Conservation (phyloP, 495 filamentous ascomycete genomes). For the Penicillium bovifimosum region DNA sequence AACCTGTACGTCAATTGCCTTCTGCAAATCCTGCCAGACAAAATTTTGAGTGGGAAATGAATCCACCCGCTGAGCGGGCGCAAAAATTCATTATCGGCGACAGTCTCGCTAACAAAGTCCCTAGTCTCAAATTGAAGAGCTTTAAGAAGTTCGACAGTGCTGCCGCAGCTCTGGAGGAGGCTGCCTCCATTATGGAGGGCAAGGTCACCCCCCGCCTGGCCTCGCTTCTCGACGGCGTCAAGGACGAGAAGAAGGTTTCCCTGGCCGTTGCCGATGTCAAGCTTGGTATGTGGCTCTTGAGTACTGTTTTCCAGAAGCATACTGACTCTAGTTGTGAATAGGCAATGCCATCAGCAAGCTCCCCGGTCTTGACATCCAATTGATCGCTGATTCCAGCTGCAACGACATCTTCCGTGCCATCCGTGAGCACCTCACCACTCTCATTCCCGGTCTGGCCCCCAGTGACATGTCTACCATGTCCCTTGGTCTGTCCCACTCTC, state of each 20-base stretch:
- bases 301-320: neutral
- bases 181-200: slow-evolving; percentile 78
- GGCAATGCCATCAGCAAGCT: slow-evolving; percentile 88
- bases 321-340: slow-evolving; percentile 21
- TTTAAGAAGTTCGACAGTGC: slow-evolving; percentile 97
- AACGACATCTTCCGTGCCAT: slow-evolving; percentile 89
- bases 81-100: slow-evolving; percentile 23
- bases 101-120: slow-evolving; percentile 23
- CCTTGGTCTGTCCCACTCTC: slow-evolving; percentile 90
- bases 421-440: slow-evolving; percentile 78
- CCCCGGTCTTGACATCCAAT: slow-evolving; percentile 74
- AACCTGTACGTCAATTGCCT: slow-evolving; percentile 61
- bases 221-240: slow-evolving; percentile 77
- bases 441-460: slow-evolving; percentile 84
- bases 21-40: neutral
- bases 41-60: slow-evolving; percentile 7
- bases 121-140: slow-evolving; percentile 87
- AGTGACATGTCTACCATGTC: slow-evolving; percentile 88
- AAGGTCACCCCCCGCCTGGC: slow-evolving; percentile 93
- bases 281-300: slow-evolving; percentile 54
- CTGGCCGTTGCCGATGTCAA: slow-evolving; percentile 94
- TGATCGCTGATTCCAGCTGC: slow-evolving; percentile 81
- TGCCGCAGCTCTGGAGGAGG: slow-evolving; percentile 77
- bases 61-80: slow-evolving; percentile 6
- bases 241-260: slow-evolving; percentile 96